Percentiles rank a stretch among this genome's conserved stretches.
phyloP scores from a whole-genome alignment of 805 yeast species.

The Metschnikowia gelsemii region DNA sequence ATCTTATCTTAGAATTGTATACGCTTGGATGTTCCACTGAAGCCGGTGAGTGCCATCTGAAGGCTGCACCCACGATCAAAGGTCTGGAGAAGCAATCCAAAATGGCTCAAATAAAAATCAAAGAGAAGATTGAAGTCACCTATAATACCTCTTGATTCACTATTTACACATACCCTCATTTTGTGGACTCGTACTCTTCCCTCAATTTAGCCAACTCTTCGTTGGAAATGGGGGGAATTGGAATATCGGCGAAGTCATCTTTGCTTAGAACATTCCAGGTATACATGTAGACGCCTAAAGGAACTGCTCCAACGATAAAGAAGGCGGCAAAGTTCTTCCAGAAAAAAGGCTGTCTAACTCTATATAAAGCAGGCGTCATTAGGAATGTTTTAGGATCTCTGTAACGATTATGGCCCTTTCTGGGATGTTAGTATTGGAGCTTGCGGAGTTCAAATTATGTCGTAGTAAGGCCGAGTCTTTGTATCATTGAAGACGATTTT shows the following conservation, averaged over 20 bases:
- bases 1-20: too few relatives aligned
- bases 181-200: constrained; percentile 62
- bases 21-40: too few relatives aligned
- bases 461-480: too few relatives aligned
- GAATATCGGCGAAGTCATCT: constrained; percentile 89
- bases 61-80: too few relatives aligned
- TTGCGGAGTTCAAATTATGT: too few relatives aligned
- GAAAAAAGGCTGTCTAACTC: constrained; percentile 88
- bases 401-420: constrained; percentile 45
- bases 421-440: constrained; percentile 20
- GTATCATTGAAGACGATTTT: too few relatives aligned
- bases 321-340: constrained; percentile 70
- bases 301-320: constrained; percentile 56
- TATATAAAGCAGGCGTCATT: constrained; percentile 90
- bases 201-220: constrained; percentile 70
- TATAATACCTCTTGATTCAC: constrained; percentile 6
- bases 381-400: constrained; percentile 68
- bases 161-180: constrained; percentile 16
- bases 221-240: constrained; percentile 88
- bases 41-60: too few relatives aligned
- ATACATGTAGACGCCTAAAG: constrained; percentile 62
- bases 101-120: too few relatives aligned
- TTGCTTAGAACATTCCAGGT: constrained; percentile 64
- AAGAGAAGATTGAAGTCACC: not conserved
- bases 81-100: too few relatives aligned